These are phyloP conservation scores for Paraleonurus japonicus DNA, from an alignment of 257 asterid genomes.

Conservation along the genomic window DNA sequence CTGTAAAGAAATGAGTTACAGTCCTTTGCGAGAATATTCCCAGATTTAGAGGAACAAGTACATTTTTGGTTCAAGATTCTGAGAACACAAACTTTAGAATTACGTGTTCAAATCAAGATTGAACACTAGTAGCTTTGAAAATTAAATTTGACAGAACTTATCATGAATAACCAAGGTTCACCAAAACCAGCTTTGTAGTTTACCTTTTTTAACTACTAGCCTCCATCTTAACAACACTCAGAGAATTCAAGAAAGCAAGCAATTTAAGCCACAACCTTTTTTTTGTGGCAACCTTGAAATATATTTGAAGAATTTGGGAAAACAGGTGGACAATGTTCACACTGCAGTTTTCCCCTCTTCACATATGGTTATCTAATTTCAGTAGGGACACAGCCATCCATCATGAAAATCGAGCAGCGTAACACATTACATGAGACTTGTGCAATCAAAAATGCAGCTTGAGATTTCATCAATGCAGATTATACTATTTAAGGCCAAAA, in stretches of 20 bases:
- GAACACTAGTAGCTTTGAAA: background rate
- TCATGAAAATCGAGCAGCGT: background rate
- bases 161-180: background rate
- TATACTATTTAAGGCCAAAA: background rate
- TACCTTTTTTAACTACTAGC: background rate
- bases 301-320: slow-evolving; percentile 6
- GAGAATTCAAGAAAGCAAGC: background rate
- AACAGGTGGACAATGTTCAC: background rate
- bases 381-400: background rate
- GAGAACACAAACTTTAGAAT: background rate
- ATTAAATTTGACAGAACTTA: background rate
- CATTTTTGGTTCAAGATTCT: slow-evolving; percentile 10
- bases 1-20: slow-evolving; percentile 38
- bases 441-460: background rate
- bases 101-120: background rate
- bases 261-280: background rate
- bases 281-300: background rate
- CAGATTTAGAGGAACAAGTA: background rate
- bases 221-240: background rate
- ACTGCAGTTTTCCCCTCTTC: background rate
- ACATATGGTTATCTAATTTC: background rate
- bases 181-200: background rate
- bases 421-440: background rate
- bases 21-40: slow-evolving; percentile 3
- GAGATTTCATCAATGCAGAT: background rate